A percentile compares a stretch with the other conserved stretches of the same genome.
These are phyloP conservation scores for Saprolegnia parasitica DNA, from an alignment of 352 stramenopile species.

Conservation along the genomic window DNA sequence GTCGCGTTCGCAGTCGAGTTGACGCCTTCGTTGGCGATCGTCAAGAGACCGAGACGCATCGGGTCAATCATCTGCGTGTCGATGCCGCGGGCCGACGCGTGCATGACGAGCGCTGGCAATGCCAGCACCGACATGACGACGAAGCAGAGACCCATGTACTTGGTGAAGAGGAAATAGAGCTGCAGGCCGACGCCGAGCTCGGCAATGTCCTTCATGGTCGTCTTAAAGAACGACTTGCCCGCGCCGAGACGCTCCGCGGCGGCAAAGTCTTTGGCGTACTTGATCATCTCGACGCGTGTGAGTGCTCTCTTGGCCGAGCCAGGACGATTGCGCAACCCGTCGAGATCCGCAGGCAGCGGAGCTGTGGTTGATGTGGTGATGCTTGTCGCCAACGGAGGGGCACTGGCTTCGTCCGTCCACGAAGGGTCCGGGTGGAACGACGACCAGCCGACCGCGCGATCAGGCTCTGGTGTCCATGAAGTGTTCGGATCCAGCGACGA, in stretches of 20 bases:
- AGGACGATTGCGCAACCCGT: background rate
- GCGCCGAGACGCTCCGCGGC: slow-evolving; percentile 54
- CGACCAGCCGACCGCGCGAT: too few relatives aligned
- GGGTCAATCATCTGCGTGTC: slow-evolving; percentile 67
- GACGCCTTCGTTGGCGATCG: slow-evolving; percentile 74
- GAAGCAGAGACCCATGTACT: slow-evolving; percentile 66
- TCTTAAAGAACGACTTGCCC: slow-evolving; percentile 59
- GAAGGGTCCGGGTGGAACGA: too few relatives aligned
- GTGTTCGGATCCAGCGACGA: too few relatives aligned
- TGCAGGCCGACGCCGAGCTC: slow-evolving; percentile 74
- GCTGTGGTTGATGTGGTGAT: background rate
- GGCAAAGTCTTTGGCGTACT: slow-evolving; percentile 38
- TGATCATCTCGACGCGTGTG: slow-evolving; percentile 39
- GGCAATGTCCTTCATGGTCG: slow-evolving; percentile 68
- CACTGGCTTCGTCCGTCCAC: too few relatives aligned
- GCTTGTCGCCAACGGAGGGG: too few relatives aligned
- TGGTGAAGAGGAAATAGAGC: slow-evolving; percentile 83
- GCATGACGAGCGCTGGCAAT: slow-evolving; percentile 58
- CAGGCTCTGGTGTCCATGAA: too few relatives aligned
- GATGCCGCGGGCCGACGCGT: slow-evolving; percentile 58
- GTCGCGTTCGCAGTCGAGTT: slow-evolving; percentile 56
- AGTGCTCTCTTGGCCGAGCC: background rate
- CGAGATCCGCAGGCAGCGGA: background rate
- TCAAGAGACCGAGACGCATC: slow-evolving; percentile 60
- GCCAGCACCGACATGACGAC: slow-evolving; percentile 63